Evolutionary conservation across 495 filamentous ascomycete genomes (phyloP), one percentile per base, ranked within the genome.

Genomic region (Penicillium canariense): DNA sequence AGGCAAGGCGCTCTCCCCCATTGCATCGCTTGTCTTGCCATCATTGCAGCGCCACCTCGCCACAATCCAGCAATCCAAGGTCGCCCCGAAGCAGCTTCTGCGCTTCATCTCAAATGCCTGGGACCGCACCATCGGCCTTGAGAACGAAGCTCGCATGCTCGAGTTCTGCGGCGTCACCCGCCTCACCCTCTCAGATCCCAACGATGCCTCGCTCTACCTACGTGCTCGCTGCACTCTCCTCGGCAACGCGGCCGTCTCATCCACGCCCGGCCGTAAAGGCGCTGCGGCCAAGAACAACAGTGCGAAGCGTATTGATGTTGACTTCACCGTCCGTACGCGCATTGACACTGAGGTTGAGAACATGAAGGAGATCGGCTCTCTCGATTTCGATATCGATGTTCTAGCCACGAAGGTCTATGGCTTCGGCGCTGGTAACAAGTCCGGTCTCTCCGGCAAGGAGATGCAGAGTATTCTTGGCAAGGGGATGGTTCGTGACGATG

Each of bases 91-190:
- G 36, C 59, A 72, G 22, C 60, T 76, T 11, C 59, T 78, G 10
- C 55, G 42, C 34, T 76, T 77, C 43, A 58, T 78, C 18, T 72
- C 75, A 9, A 44, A 65, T 31, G 73, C 72, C 15, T 78, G 75
- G 75, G 66, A 75, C 55, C 63, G 69, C 42, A 62, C 68, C 9
- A 55, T 68, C 25, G 65, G 60, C 3, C 63, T 76, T 14, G 74
- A 78, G 50, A 74, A 77, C 43, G 75, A 78, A 55, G 68, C 71
- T 22, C 74, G 74, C 55, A 72, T 77, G 68, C 68, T 78, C 12
- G 67, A 74, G 52, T 78, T 76, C 60, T 73, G 72, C 53, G 75
- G 75, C 22, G 72, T 76, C 10, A 78, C 73, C 15, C 75, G 72
- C 27, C 66, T 75, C 26, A 71, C 63, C 11, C 54, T 77, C 25